phyloP scores from a whole-genome alignment of 306 rosid genomes.

The Vigna reflexopilosa region DNA sequence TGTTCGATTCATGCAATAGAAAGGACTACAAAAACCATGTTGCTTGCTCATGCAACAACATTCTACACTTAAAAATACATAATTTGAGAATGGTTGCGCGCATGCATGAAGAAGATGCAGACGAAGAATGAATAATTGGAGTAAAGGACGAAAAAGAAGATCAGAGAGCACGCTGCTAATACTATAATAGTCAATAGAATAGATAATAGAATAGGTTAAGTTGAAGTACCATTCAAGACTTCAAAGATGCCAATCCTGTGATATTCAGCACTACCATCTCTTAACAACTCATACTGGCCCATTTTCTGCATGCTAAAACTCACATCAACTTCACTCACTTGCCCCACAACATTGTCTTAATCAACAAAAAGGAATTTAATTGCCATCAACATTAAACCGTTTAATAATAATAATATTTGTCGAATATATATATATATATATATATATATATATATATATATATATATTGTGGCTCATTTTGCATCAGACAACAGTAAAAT shows the following conservation, averaged over 20 bases:
- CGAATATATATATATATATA: too few species aligned
- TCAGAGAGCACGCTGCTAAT: background rate
- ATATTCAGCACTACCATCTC: background rate
- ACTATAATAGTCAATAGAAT: too few species aligned
- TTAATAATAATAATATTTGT: too few species aligned
- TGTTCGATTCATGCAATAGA: too few species aligned
- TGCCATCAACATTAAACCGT: background rate
- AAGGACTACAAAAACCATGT: too few species aligned
- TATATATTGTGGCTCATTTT: too few species aligned
- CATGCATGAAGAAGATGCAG: background rate
- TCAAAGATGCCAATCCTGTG: slow-evolving; percentile 68
- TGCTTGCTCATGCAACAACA: too few species aligned
- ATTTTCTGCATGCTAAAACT: background rate
- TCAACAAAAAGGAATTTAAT: background rate
- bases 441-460: too few species aligned
- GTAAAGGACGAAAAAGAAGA: slow-evolving; percentile 9
- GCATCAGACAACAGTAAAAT: too few species aligned
- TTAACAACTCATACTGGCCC: background rate
- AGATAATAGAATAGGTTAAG: slow-evolving; percentile 1
- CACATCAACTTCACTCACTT: background rate
- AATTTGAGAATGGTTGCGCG: background rate
- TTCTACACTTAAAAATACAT: too few species aligned
- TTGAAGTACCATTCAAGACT: slow-evolving; percentile 38
- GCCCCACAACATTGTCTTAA: background rate
- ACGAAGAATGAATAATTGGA: slow-evolving; percentile 7